phyloP scores from a whole-genome alignment of 768 basidiomycete species.

The Leccinum broughii region DNA sequence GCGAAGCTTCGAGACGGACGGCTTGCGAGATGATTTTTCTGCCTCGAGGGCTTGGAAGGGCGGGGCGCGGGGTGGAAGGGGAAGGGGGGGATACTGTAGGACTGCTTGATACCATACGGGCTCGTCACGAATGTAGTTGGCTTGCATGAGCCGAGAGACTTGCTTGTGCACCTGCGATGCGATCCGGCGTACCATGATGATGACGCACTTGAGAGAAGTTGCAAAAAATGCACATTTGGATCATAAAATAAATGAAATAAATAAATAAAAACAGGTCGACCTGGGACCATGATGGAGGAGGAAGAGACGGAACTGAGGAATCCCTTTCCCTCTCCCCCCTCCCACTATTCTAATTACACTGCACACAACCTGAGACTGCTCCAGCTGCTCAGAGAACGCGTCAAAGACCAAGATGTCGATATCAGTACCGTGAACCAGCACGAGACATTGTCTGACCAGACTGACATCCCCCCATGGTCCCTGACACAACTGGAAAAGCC shows the following conservation, averaged over 20 bases:
- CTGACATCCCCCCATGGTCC: conserved; percentile 77
- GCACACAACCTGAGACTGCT: conserved; percentile 71
- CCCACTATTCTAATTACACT: conserved; percentile 79
- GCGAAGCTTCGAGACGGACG: conserved; percentile 30
- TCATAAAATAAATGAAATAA: neutral
- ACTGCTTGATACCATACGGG: conserved; percentile 88
- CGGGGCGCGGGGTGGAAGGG: conserved; percentile 75
- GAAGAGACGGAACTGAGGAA: conserved; percentile 78
- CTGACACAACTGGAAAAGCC: conserved; percentile 79
- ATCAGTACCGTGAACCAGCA: conserved; percentile 51
- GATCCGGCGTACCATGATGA: conserved; percentile 71
- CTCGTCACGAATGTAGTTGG: conserved; percentile 57
- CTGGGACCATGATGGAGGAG: conserved; percentile 41
- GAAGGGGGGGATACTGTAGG: conserved; percentile 83
- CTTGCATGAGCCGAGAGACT: conserved; percentile 76
- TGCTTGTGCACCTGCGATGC: conserved; percentile 89
- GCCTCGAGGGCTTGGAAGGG: conserved; percentile 51
- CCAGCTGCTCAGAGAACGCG: conserved; percentile 56
- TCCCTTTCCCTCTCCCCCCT: conserved; percentile 88
- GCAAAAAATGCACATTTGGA: neutral
- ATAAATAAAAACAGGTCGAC: neutral
- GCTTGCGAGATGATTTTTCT: conserved; percentile 22
- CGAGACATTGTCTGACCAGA: conserved; percentile 66
- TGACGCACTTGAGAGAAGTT: neutral
- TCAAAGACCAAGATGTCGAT: conserved; percentile 37